A percentile compares a stretch with the other conserved stretches of the same genome.
Evolutionary conservation across 306 rosid genomes (phyloP).

Genomic region (Quercus suber): DNA sequence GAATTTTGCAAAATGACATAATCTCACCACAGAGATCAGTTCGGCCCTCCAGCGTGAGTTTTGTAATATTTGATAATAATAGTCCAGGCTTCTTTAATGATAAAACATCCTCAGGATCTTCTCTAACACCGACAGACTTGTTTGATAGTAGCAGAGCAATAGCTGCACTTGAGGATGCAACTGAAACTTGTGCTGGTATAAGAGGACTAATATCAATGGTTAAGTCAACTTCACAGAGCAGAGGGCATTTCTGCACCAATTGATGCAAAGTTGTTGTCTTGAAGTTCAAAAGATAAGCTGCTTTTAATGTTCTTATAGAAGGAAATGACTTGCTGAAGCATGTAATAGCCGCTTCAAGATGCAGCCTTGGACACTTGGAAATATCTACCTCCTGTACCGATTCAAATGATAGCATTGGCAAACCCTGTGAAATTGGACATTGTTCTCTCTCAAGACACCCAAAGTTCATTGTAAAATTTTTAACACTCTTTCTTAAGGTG

Average conservation of each 20-base stretch:
- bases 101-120: constrained; percentile 26
- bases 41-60: constrained; percentile 75
- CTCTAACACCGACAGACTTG: constrained; percentile 21
- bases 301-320: constrained; percentile 56
- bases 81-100: constrained; percentile 31
- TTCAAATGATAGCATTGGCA: constrained; percentile 44
- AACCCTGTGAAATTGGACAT: constrained; percentile 17
- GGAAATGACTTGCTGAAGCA: constrained; percentile 68
- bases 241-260: constrained; percentile 50
- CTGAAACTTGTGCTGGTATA: constrained; percentile 45
- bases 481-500: constrained; percentile 33
- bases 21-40: constrained; percentile 69
- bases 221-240: constrained; percentile 63
- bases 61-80: constrained; percentile 45
- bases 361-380: constrained; percentile 62
- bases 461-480: constrained; percentile 29
- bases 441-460: constrained; percentile 31
- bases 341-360: constrained; percentile 54
- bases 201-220: constrained; percentile 65
- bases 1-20: background rate
- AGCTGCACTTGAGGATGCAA: constrained; percentile 39
- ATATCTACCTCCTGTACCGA: constrained; percentile 71
- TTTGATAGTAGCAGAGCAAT: constrained; percentile 28
- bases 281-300: constrained; percentile 58
- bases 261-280: constrained; percentile 34